Conservation (phyloP, 331 rosid genomes). For the Dryas integrifolia region DNA sequence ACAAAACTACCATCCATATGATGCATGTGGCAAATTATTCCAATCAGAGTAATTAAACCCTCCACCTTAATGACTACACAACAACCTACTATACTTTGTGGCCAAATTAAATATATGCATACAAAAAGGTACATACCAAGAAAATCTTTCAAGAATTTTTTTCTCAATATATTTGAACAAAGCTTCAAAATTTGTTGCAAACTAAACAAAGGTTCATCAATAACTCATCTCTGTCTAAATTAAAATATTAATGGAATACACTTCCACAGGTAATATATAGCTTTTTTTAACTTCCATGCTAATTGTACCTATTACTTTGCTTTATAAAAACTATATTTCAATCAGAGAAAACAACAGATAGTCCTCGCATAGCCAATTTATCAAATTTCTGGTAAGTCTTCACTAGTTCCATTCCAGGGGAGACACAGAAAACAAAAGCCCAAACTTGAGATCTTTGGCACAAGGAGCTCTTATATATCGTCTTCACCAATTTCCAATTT, state of each 20-base stretch:
- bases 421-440: not conserved
- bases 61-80: not conserved
- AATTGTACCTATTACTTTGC: not conserved
- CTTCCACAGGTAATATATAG: not conserved
- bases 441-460: not conserved
- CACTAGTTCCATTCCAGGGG: not conserved
- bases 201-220: not conserved
- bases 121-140: not conserved
- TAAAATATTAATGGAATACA: too few relatives aligned
- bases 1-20: not conserved
- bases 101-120: not conserved
- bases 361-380: too few relatives aligned
- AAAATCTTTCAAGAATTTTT: not conserved
- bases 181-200: too few relatives aligned
- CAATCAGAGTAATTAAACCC: not conserved
- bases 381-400: not conserved
- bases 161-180: too few relatives aligned
- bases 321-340: not conserved
- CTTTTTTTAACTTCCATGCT: too few relatives aligned
- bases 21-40: not conserved
- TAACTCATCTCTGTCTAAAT: too few relatives aligned
- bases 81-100: not conserved
- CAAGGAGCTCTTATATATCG: too few relatives aligned
- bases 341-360: not conserved
- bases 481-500: not conserved